Base-by-base conservation (phyloP, 441 rosid genomes). In the Hura crepitans region DNA sequence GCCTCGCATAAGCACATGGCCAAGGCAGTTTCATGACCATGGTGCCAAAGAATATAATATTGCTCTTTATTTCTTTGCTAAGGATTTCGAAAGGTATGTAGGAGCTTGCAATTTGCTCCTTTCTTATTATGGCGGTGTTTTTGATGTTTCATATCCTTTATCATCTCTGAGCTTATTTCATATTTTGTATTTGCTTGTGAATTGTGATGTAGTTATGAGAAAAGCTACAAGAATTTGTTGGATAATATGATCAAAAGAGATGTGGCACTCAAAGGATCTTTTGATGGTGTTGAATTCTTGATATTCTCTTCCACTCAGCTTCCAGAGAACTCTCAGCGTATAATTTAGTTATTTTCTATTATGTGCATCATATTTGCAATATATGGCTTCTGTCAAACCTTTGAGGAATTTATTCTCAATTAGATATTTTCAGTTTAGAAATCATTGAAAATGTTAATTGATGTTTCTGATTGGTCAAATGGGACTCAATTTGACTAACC, bases 51-150 rank as follows among this genome's bases (percentile, higher is more conserved):
- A 93, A 78, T 89, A 86, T 74, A 90, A 96, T 77, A 87, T 96
- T 81, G 99, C 99, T 76, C 87, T 96, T 9, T 96, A 88, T 89
- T 91, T 96, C 77, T 96, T 93, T 83, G 99, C 99, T 33, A 86
- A 86, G 85, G 95, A 93, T 81, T 71, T 78, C 57, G 96, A 89
- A 75, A 89, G 98, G 99, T 91, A 74, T 69, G 59, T 72, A 46
- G 25, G 27, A 23, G 45, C 22, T 5, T 31, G 7, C 15, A 50
- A 17, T 71, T 53, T 31, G 58, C 65, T 42, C 50, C 31, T 55
- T 22, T n/a, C n/a, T n/a, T n/a, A 57, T 35, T 59, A 39, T 23
- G 28, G 33, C 46, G 10, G 18, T 62, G 27, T 68, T 47, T n/a
- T 56, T 64, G 49, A 30, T 49, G 58, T 62, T 18, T 60, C 6